phyloP scores from a whole-genome alignment of 257 asterid species.

The Gentiana straminea region DNA sequence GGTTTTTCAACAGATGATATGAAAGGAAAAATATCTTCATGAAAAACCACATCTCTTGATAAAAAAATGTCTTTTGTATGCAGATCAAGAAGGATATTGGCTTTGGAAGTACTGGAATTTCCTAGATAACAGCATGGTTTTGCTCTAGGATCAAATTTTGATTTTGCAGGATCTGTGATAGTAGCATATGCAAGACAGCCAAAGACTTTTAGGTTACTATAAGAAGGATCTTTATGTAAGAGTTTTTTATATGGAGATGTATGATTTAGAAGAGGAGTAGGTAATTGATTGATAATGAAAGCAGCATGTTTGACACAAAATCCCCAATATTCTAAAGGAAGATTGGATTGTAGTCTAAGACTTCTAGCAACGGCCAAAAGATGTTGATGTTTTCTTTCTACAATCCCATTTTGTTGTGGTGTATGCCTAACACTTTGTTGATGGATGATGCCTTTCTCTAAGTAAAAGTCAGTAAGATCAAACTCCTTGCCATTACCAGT shows the following conservation, averaged over 20 bases:
- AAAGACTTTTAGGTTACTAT: too few species aligned
- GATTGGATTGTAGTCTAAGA: not conserved
- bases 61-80: not conserved
- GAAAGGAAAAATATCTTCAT: not conserved
- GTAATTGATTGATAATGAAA: not conserved
- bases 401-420: not conserved
- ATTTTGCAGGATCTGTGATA: not conserved
- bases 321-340: not conserved
- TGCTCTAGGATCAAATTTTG: too few species aligned
- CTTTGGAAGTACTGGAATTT: not conserved
- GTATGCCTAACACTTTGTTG: too few species aligned
- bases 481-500: too few species aligned
- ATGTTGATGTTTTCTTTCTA: not conserved
- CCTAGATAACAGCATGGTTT: too few species aligned
- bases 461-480: too few species aligned
- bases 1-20: not conserved
- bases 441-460: not conserved
- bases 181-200: not conserved
- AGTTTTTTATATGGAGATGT: not conserved
- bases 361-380: not conserved
- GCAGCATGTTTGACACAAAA: not conserved
- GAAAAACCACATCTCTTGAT: not conserved
- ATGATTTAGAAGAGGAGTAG: too few species aligned
- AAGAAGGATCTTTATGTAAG: not conserved
- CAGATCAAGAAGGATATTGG: not conserved